Percentiles rank a stretch among this genome's conserved stretches.
These are phyloP conservation scores for Actinidia arguta DNA, from an alignment of 179 eudicot genomes.

Conservation along the genomic window DNA sequence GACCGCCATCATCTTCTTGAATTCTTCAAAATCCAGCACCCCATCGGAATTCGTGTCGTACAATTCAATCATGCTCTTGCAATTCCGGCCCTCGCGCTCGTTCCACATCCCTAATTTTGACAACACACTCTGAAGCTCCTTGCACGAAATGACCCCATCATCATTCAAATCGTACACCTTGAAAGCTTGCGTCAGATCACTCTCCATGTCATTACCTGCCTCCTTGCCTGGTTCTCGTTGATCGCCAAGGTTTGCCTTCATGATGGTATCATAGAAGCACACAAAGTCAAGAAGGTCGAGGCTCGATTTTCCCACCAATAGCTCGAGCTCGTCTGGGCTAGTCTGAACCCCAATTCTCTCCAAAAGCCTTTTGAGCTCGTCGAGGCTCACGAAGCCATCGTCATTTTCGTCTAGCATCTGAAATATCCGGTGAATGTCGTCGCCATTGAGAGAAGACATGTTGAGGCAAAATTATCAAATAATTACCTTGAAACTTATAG, in stretches of 20 bases:
- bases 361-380: too few species aligned
- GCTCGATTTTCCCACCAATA: too few species aligned
- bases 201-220: conserved; percentile 28
- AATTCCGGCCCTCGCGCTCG: conserved; percentile 46
- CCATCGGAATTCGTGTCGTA: conserved; percentile 75
- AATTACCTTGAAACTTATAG: too few species aligned
- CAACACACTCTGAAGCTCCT: conserved; percentile 69
- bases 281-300: conserved; percentile 57
- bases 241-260: background rate
- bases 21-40: conserved; percentile 76
- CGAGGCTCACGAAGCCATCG: too few species aligned
- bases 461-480: too few species aligned
- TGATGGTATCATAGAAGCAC: conserved; percentile 45
- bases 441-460: too few species aligned
- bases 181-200: conserved; percentile 61
- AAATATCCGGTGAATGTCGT: too few species aligned
- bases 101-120: conserved; percentile 65
- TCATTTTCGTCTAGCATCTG: too few species aligned
- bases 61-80: conserved; percentile 48
- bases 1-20: conserved; percentile 70
- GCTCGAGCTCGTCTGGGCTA: too few species aligned
- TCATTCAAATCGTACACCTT: conserved; percentile 69
- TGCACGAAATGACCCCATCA: conserved; percentile 72
- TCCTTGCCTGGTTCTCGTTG: background rate
- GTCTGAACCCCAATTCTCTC: too few species aligned